phyloP scores from a whole-genome alignment of 78 protist genomes.

The Protostelium mycophagum region DNA sequence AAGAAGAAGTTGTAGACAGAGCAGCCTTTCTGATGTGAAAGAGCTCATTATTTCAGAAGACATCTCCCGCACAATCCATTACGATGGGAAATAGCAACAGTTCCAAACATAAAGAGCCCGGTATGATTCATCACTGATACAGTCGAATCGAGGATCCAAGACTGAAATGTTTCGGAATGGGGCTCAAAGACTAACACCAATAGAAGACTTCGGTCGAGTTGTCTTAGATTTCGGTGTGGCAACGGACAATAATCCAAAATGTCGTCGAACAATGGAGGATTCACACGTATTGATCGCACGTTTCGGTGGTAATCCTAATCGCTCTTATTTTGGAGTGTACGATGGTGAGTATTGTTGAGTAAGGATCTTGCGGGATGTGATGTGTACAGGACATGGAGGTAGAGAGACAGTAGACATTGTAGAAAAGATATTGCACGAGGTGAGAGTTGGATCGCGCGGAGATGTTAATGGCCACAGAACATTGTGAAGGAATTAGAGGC shows the following conservation, averaged over 20 bases:
- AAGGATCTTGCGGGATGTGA: neutral
- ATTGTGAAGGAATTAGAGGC: neutral
- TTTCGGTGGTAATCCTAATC: neutral
- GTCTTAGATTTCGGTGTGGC: neutral
- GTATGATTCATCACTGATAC: neutral
- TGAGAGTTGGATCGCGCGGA: neutral
- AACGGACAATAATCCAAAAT: neutral
- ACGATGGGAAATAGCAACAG: neutral
- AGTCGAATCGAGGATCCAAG: neutral
- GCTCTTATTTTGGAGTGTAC: neutral
- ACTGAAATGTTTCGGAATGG: neutral
- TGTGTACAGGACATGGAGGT: neutral
- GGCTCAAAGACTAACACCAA: neutral
- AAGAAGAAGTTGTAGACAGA: no score
- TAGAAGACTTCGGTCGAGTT: neutral
- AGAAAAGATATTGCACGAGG: neutral
- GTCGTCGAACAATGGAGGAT: neutral
- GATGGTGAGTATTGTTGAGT: neutral
- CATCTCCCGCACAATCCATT: no score
- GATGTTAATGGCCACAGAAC: neutral
- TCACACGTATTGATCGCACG: neutral
- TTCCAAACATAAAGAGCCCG: neutral
- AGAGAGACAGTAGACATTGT: neutral
- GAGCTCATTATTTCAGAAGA: no score
- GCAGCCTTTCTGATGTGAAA: no score